Conservation (phyloP, 2,329 filamentous ascomycete species). For the Proliferodiscus dingleyae region DNA sequence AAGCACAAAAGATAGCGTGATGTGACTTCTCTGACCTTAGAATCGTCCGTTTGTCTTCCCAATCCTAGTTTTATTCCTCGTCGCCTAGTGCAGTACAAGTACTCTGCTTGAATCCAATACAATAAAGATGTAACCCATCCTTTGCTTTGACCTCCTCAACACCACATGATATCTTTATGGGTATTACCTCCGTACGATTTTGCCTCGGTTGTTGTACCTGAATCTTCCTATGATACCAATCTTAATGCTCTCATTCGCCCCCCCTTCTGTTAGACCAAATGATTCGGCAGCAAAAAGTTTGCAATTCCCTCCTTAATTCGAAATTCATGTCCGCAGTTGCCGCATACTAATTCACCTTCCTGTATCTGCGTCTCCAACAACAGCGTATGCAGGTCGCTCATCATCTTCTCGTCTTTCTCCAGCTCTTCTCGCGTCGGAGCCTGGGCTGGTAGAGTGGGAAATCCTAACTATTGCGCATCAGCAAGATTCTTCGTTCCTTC, state of each 20-base stretch:
- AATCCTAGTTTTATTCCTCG: too few species aligned
- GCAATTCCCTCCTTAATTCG: slow-evolving; percentile 92
- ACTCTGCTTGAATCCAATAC: too few species aligned
- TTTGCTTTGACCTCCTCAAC: too few species aligned
- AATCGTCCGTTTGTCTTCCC: neutral
- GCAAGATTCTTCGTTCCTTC: slow-evolving; percentile 8
- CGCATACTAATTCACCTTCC: slow-evolving; percentile 86
- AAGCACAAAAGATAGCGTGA: neutral
- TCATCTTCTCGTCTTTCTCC: slow-evolving; percentile 60
- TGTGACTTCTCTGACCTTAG: neutral
- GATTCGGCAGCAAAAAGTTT: slow-evolving; percentile 90
- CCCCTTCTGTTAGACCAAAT: slow-evolving; percentile 60
- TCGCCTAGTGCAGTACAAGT: too few species aligned
- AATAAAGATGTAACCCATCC: too few species aligned
- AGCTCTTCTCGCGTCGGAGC: slow-evolving; percentile 59
- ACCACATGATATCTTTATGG: too few species aligned
- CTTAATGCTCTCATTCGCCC: neutral
- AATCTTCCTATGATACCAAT: too few species aligned
- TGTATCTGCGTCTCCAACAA: slow-evolving; percentile 85
- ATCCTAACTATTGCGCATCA: slow-evolving; percentile 63
- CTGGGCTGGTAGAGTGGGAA: slow-evolving; percentile 64
- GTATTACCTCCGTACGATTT: too few species aligned
- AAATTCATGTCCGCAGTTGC: slow-evolving; percentile 90
- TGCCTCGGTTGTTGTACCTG: too few species aligned
- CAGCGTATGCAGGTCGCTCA: slow-evolving; percentile 74